Conservation (phyloP, 768 basidiomycete genomes). For the Tylopilus rubrobrunneus region DNA sequence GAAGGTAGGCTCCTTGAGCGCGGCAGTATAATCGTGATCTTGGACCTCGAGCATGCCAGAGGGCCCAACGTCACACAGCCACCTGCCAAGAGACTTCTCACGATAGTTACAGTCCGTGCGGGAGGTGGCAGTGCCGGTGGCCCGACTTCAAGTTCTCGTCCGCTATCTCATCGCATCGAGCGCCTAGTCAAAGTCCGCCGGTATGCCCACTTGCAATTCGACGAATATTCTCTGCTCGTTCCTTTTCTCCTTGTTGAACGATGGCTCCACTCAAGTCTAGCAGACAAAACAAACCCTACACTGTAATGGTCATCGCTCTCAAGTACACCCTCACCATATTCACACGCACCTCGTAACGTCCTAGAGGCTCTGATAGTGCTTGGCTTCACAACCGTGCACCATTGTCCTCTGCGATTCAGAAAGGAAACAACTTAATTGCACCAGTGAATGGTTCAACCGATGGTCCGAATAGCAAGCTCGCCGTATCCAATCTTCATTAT, state of each 20-base stretch:
- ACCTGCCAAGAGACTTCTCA: too few species aligned
- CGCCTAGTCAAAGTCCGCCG: conserved; percentile 14
- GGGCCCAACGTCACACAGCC: too few species aligned
- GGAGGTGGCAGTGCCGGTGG: too few species aligned
- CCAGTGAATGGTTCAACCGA: conserved; percentile 21
- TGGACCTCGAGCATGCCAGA: conserved; percentile 1
- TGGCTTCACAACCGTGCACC: conserved; percentile 79
- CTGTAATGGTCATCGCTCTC: conserved; percentile 26
- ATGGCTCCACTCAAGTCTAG: conserved; percentile 27
- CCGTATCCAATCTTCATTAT: conserved; percentile 88
- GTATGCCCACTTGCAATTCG: neutral
- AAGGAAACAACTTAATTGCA: conserved; percentile 23
- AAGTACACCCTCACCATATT: neutral
- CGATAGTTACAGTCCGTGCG: too few species aligned
- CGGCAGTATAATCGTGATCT: neutral
- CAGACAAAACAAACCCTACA: conserved; percentile 42
- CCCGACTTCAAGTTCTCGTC: too few species aligned
- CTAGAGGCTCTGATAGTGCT: conserved; percentile 54
- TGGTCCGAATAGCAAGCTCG: conserved; percentile 45
- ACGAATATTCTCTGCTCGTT: neutral
- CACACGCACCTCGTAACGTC: conserved; percentile 44
- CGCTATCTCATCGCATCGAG: too few species aligned
- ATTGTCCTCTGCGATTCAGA: conserved; percentile 31
- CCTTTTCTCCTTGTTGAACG: neutral
- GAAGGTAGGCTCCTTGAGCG: conserved; percentile 11